Evolutionary conservation across 2,329 filamentous ascomycete genomes (phyloP).

Genomic region (Anthostomella pinea): DNA sequence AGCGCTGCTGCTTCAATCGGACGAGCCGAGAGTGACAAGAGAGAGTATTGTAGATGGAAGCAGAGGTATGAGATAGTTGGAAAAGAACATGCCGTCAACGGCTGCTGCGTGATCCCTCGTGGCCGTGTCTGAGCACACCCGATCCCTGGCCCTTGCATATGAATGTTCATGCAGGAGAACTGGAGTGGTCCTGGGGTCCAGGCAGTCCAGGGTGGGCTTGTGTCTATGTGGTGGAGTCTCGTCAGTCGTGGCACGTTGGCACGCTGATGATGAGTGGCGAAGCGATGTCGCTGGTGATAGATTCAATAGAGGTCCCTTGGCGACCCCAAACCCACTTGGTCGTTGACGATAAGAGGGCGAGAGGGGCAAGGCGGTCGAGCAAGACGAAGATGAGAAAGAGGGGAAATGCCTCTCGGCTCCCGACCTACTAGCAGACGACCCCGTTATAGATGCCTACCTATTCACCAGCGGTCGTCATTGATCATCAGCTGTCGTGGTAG

Average conservation of each 20-base stretch:
- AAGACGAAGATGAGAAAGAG: not conserved
- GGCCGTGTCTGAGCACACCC: constrained; percentile 1
- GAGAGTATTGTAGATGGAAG: too few species aligned
- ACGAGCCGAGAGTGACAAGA: too few species aligned
- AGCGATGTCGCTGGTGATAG: constrained; percentile 21
- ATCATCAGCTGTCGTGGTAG: too few species aligned
- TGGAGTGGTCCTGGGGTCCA: too few species aligned
- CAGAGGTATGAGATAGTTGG: too few species aligned
- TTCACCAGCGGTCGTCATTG: too few species aligned
- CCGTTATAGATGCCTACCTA: too few species aligned
- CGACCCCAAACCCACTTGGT: not conserved
- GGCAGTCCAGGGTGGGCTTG: constrained; percentile 3
- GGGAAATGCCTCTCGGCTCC: too few species aligned
- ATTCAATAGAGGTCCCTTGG: constrained; percentile 7
- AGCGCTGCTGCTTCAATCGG: too few species aligned
- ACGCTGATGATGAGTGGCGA: constrained; percentile 10
- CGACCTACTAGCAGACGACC: too few species aligned
- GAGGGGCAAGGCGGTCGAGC: not conserved
- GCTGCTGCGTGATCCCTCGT: constrained; percentile 1
- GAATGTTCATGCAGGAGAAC: constrained; percentile 17
- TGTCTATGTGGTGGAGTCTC: constrained; percentile 8
- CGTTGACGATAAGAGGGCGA: not conserved
- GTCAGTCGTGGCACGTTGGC: constrained; percentile 10
- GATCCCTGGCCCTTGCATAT: constrained; percentile 18
- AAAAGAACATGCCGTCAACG: constrained; percentile 2